These are phyloP conservation scores for Auriscalpium orientale DNA, from an alignment of 768 basidiomycete genomes.

Conservation along the genomic window DNA sequence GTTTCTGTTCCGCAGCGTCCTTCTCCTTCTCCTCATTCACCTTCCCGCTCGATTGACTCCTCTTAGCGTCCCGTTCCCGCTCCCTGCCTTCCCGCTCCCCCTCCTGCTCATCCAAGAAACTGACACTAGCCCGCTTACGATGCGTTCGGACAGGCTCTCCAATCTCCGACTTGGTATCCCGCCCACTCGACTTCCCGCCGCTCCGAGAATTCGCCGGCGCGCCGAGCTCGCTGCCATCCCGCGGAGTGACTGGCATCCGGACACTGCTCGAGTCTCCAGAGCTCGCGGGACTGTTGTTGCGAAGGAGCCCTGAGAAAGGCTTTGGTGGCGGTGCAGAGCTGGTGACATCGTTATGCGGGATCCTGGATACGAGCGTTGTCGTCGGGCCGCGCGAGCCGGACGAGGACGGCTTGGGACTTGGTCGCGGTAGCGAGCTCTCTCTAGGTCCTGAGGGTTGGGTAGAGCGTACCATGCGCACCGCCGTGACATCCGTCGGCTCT, in stretches of 20 bases:
- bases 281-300: constrained; percentile 68
- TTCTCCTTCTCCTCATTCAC: constrained; percentile 21
- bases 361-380: not conserved
- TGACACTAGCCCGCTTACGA: constrained; percentile 56
- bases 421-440: not conserved
- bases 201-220: constrained; percentile 11
- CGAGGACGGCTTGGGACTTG: not conserved
- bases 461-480: not conserved
- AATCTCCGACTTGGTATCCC: constrained; percentile 5
- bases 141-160: constrained; percentile 27
- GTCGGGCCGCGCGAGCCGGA: not conserved
- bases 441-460: not conserved
- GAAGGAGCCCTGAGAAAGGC: constrained; percentile 46
- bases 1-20: constrained; percentile 40
- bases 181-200: constrained; percentile 14
- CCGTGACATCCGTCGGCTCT: not conserved
- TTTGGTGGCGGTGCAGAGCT: constrained; percentile 23
- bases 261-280: constrained; percentile 83
- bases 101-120: constrained; percentile 50
- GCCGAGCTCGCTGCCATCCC: constrained; percentile 64
- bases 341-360: not conserved
- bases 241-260: constrained; percentile 65
- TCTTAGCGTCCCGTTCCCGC: constrained; percentile 1
- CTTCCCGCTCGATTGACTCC: constrained; percentile 34
- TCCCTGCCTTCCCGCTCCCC: constrained; percentile 18